Conservation (phyloP, 2,329 filamentous ascomycete genomes). For the Fusarium longipes region DNA sequence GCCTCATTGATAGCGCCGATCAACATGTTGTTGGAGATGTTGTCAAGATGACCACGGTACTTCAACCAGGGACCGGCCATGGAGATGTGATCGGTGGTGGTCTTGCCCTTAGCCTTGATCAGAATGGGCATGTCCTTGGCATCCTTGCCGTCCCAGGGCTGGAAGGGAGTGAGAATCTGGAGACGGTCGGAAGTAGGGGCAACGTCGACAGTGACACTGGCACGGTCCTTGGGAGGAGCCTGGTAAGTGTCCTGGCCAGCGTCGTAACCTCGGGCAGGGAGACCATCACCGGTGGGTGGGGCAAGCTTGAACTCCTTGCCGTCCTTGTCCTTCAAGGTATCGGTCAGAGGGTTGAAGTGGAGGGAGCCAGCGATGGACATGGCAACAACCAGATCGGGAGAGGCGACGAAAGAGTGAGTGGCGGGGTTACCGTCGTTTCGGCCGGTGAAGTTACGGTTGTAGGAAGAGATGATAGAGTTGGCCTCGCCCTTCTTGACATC, state of each 20-base stretch:
- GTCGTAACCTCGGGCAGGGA: constrained; percentile 87
- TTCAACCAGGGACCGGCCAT: constrained; percentile 97
- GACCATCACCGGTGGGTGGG: constrained; percentile 81
- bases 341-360: constrained; percentile 94
- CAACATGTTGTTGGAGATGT: constrained; percentile 99
- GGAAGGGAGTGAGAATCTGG: constrained; percentile 88
- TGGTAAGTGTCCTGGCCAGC: constrained; percentile 95
- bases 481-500: constrained; percentile 95
- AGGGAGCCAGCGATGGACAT: constrained; percentile 85
- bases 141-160: constrained; percentile 92
- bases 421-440: constrained; percentile 97
- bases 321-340: constrained; percentile 92
- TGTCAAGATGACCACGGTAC: constrained; percentile 98
- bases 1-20: constrained; percentile 96
- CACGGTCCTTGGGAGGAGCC: constrained; percentile 85
- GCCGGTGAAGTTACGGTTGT: constrained; percentile 99
- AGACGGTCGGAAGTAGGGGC: constrained; percentile 93
- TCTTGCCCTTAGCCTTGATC: constrained; percentile 98
- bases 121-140: constrained; percentile 85
- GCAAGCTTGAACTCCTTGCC: constrained; percentile 95
- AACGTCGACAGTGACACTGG: constrained; percentile 79
- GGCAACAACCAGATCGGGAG: constrained; percentile 89
- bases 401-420: constrained; percentile 93
- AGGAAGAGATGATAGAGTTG: constrained; percentile 98
- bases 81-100: constrained; percentile 98